These are phyloP conservation scores for Plectosphaerella sp. DNA, from an alignment of 2,329 filamentous ascomycete genomes.

Conservation along the genomic window DNA sequence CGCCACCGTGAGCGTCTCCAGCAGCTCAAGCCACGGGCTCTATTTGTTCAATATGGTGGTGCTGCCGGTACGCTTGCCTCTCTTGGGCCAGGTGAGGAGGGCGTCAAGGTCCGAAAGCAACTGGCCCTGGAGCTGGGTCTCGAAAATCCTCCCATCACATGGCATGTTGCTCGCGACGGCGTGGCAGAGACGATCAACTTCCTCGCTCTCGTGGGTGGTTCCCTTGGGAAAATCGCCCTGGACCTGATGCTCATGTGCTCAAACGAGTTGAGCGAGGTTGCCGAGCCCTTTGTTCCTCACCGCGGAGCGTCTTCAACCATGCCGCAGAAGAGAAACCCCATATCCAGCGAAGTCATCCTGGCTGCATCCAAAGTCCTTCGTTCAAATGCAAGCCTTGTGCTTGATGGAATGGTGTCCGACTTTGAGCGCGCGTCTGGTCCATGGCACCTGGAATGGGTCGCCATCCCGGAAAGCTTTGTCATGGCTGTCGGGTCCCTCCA, in stretches of 20 bases:
- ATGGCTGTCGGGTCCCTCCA: slow-evolving; percentile 45
- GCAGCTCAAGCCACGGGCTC: slow-evolving; percentile 37
- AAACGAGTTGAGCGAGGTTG: slow-evolving; percentile 44
- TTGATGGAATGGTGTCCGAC: slow-evolving; percentile 54
- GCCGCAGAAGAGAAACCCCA: slow-evolving; percentile 56
- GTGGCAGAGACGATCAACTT: slow-evolving; percentile 50
- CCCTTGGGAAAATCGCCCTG: slow-evolving; percentile 49
- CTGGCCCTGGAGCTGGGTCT: slow-evolving; percentile 44
- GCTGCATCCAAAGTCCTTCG: slow-evolving; percentile 49
- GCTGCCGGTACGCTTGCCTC: slow-evolving; percentile 52
- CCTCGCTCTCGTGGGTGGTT: slow-evolving; percentile 47
- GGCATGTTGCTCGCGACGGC: slow-evolving; percentile 51
- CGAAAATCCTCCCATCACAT: slow-evolving; percentile 46
- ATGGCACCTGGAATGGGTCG: slow-evolving; percentile 57
- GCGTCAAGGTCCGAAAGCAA: slow-evolving; percentile 41
- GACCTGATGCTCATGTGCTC: slow-evolving; percentile 55
- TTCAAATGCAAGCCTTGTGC: slow-evolving; percentile 44
- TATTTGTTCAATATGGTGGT: slow-evolving; percentile 53
- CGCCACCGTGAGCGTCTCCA: slow-evolving; percentile 42
- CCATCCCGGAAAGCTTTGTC: slow-evolving; percentile 49
- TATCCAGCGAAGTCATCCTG: slow-evolving; percentile 51
- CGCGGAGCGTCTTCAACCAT: slow-evolving; percentile 51
- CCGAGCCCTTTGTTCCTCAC: slow-evolving; percentile 51
- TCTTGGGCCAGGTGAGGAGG: slow-evolving; percentile 40
- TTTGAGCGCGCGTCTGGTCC: slow-evolving; percentile 54